phyloP scores from a whole-genome alignment of 768 basidiomycete species.

The Arthromyces matolae region DNA sequence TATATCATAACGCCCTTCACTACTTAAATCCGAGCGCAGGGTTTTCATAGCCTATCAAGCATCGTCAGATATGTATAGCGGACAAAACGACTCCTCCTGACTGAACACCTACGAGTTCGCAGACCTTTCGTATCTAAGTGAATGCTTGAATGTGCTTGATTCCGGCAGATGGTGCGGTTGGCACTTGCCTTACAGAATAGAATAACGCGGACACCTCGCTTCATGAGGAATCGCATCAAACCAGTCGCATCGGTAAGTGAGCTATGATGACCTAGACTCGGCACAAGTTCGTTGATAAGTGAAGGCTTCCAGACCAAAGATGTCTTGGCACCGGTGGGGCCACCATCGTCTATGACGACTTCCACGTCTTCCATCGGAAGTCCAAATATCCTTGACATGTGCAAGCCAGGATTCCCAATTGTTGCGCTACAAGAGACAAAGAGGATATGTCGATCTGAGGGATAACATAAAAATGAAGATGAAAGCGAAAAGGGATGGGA shows the following conservation, averaged over 20 bases:
- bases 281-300: conserved; percentile 49
- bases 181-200: conserved; percentile 77
- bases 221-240: conserved; percentile 80
- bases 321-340: conserved; percentile 78
- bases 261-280: conserved; percentile 50
- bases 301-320: conserved; percentile 77
- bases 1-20: conserved; percentile 74
- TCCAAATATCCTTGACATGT: conserved; percentile 78
- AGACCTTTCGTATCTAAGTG: conserved; percentile 68
- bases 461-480: conserved; percentile 1
- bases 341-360: conserved; percentile 74
- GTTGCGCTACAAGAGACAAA: conserved; percentile 91
- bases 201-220: conserved; percentile 73
- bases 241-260: conserved; percentile 65
- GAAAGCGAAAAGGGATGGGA: too few species aligned
- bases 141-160: too few species aligned
- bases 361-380: conserved; percentile 57
- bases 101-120: conserved; percentile 67
- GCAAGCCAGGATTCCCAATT: conserved; percentile 66
- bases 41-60: conserved; percentile 74
- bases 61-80: neutral
- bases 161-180: neutral
- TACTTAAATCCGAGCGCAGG: conserved; percentile 63
- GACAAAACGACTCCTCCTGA: neutral
- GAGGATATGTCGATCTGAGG: conserved; percentile 46